Conservation (phyloP, 169 alveolate genomes). For the Theileria orientalis region DNA sequence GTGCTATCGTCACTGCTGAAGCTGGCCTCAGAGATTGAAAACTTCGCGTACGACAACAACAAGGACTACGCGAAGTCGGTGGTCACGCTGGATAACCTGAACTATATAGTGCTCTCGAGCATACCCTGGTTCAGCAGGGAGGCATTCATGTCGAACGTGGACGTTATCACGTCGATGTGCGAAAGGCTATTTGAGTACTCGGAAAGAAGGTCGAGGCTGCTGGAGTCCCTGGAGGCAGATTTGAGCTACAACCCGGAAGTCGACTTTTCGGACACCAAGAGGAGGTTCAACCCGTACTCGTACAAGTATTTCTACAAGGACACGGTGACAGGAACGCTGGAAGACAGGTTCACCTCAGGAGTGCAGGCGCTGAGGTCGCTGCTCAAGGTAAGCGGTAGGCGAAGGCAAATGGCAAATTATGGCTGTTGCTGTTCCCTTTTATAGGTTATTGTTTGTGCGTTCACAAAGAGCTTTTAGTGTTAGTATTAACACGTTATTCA, state of each 20-base stretch:
- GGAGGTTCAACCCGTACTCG: conserved; percentile 42
- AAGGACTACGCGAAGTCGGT: conserved; percentile 19
- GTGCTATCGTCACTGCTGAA: conserved; percentile 20
- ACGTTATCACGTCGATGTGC: conserved; percentile 23
- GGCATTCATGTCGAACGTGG: conserved; percentile 14
- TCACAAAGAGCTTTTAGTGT: too few species aligned
- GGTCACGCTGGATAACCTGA: conserved; percentile 47
- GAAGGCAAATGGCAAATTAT: too few species aligned
- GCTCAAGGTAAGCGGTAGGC: not conserved
- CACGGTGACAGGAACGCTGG: not conserved
- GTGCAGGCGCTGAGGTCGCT: conserved; percentile 44
- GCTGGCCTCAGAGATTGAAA: conserved; percentile 23
- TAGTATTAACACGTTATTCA: not conserved
- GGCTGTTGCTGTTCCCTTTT: too few species aligned
- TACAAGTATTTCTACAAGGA: conserved; percentile 29
- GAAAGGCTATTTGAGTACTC: conserved; percentile 19
- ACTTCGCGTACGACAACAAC: not conserved
- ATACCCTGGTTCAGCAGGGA: conserved; percentile 66
- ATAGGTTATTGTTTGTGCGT: too few species aligned
- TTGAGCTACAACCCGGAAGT: not conserved
- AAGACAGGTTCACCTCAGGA: conserved; percentile 42
- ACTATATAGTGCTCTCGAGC: conserved; percentile 54
- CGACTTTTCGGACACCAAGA: not conserved
- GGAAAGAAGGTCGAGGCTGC: conserved; percentile 27
- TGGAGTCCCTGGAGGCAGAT: conserved; percentile 13